A percentile compares a stretch with the other conserved stretches of the same genome.
Evolutionary conservation across 1,139 yeast genomes (phyloP).

Genomic region (Taphrina deformans): DNA sequence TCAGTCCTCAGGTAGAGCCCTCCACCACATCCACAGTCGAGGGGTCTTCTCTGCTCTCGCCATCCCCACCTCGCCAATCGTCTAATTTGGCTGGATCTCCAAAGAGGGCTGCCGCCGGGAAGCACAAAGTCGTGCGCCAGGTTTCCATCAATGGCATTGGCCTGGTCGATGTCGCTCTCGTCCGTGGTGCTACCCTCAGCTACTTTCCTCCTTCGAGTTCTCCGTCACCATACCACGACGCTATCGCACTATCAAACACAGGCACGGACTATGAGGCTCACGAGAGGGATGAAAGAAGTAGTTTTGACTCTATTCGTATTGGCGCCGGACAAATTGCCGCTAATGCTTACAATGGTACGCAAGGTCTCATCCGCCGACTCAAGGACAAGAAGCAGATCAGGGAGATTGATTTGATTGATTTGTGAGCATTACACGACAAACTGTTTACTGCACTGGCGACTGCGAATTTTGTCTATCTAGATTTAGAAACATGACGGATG

Average conservation of each 20-base stretch:
- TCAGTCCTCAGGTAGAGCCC: background rate
- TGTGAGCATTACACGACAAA: background rate
- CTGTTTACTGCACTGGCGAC: background rate
- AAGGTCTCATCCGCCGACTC: slow-evolving; percentile 16
- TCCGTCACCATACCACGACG: background rate
- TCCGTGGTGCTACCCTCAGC: slow-evolving; percentile 7
- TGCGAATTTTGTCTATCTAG: no score
- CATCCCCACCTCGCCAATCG: background rate
- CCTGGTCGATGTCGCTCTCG: slow-evolving; percentile 2
- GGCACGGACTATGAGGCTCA: background rate
- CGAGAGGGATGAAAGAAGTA: background rate
- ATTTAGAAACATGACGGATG: no score
- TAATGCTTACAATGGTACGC: slow-evolving; percentile 18
- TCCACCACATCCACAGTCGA: background rate
- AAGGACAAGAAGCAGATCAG: slow-evolving; percentile 1
- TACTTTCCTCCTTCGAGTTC: slow-evolving; percentile 14
- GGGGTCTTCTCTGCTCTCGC: background rate
- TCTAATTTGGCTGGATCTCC: background rate
- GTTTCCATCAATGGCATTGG: slow-evolving; percentile 1
- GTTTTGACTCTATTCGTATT: background rate
- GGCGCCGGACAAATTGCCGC: slow-evolving; percentile 21
- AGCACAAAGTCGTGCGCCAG: slow-evolving; percentile 1
- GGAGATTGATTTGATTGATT: slow-evolving; percentile 10
- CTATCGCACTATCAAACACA: background rate
- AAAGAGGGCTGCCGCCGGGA: background rate